Evolutionary conservation across 2,329 filamentous ascomycete genomes (phyloP).

Genomic region (Furcasterigmium furcatum): DNA sequence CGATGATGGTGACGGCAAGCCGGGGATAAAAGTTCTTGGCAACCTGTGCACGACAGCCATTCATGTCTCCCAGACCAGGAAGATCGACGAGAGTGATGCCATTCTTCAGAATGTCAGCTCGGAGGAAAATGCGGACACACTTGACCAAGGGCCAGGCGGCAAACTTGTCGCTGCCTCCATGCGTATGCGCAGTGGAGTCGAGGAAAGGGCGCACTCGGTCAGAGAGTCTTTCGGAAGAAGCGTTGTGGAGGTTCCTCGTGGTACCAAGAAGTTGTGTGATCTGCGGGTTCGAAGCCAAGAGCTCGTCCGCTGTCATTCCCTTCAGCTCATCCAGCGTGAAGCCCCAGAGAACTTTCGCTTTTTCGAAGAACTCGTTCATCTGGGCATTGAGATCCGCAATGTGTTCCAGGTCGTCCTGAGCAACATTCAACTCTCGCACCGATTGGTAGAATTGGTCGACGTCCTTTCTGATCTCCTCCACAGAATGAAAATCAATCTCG

Average conservation of each 20-base stretch:
- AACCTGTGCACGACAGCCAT: slow-evolving; percentile 18
- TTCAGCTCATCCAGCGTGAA: slow-evolving; percentile 7
- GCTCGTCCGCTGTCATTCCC: not conserved
- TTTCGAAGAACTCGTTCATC: no score
- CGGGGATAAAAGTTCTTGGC: slow-evolving; percentile 13
- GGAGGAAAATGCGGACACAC: slow-evolving; percentile 36
- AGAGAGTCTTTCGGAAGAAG: slow-evolving; percentile 6
- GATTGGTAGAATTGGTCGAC: slow-evolving; percentile 9
- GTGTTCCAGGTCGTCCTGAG: no score
- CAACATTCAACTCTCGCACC: slow-evolving; percentile 1
- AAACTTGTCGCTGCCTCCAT: slow-evolving; percentile 6
- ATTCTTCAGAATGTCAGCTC: slow-evolving; percentile 38
- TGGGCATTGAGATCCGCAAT: no score
- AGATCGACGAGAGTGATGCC: slow-evolving; percentile 49
- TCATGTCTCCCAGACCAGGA: slow-evolving; percentile 45
- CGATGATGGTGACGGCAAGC: slow-evolving; percentile 22
- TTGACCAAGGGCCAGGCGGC: slow-evolving; percentile 32
- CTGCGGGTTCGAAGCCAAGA: slow-evolving; percentile 11
- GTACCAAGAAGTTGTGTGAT: slow-evolving; percentile 4
- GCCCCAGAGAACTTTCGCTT: slow-evolving; percentile 18
- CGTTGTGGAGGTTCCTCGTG: slow-evolving; percentile 1
- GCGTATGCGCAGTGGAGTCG: slow-evolving; percentile 13
- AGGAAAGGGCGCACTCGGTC: slow-evolving; percentile 19
- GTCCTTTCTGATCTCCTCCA: slow-evolving; percentile 8
- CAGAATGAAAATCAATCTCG: slow-evolving; percentile 15